These are phyloP conservation scores for Cyphellophora attinorum DNA, from an alignment of 2,329 filamentous ascomycete species.

Conservation along the genomic window DNA sequence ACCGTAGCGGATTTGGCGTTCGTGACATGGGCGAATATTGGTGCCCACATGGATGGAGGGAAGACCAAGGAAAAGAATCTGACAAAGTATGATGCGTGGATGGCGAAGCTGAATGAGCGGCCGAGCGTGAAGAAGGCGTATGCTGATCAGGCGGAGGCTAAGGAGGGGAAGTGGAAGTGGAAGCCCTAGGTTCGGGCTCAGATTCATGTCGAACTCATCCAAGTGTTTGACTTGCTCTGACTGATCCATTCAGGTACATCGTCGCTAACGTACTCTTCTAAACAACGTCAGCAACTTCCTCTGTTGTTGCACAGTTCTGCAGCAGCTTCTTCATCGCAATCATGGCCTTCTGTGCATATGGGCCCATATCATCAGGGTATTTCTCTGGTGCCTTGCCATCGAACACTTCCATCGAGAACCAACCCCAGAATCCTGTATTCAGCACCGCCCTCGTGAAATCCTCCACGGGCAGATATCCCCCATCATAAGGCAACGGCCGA, in stretches of 20 bases:
- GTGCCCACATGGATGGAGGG: neutral
- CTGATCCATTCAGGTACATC: too few species aligned
- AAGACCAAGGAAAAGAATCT: conserved; percentile 1
- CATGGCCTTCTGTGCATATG: conserved; percentile 44
- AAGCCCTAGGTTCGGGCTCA: too few species aligned
- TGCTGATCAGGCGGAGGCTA: neutral
- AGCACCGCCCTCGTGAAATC: conserved; percentile 58
- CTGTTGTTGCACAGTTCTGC: conserved; percentile 10
- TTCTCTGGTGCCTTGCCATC: conserved; percentile 49
- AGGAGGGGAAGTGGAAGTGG: conserved; percentile 1
- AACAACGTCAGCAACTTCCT: too few species aligned
- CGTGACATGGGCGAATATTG: conserved; percentile 25
- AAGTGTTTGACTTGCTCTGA: too few species aligned
- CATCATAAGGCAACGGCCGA: conserved; percentile 58
- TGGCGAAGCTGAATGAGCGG: conserved; percentile 1
- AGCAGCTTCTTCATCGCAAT: conserved; percentile 37
- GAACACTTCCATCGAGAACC: conserved; percentile 63
- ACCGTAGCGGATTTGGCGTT: conserved; percentile 34
- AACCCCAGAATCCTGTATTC: conserved; percentile 56
- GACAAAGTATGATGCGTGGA: conserved; percentile 1
- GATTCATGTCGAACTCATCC: too few species aligned
- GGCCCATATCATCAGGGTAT: conserved; percentile 38
- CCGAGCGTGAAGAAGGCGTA: conserved; percentile 3
- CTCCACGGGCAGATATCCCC: conserved; percentile 60
- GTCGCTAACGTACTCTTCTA: too few species aligned